Base-by-base conservation (phyloP, 2,329 filamentous ascomycete genomes). In the Cercospora citrullina region DNA sequence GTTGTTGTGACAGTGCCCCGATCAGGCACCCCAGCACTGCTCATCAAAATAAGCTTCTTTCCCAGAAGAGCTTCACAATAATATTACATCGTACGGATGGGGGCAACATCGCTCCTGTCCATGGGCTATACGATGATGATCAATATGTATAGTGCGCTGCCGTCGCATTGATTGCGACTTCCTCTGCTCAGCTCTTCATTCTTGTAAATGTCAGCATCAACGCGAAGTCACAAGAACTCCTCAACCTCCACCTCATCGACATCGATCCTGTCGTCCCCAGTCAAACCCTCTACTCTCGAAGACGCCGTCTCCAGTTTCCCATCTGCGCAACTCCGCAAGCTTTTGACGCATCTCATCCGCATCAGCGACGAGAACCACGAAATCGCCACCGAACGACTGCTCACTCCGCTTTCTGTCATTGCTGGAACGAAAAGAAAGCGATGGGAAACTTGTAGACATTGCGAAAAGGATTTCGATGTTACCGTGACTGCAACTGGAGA, bases 381-480 rank as follows among this genome's bases (percentile, higher is more conserved):
- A 21, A 65, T 65, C 9, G 55, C 63, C n/a, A 10, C 55, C 1
- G 28, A 60, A 18, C 48, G n/a, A 6, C 39, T 65, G 0, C 39
- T 65, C 6, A 48, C 63, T 3, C 58, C 63, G 0, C 30, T 62
- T 4, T 62, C 63, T 0, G 21, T 28, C n/a, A n/a, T 51, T 1
- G 42, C 57, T 14, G 57, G 57, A 42, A 51, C 58, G 7, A 65
- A 65, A 18, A 36, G 63, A 65, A 61, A 65, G 16, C 33, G 36
- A 18, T 65, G 39, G 18, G 63, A 60, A 4, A 23, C 31, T 5
- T 61, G 57, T 26, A 33, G 23, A 51, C 6, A 55, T 14, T 61
- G 42, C 16, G 23, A 36, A 2, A 51, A 39, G 1, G 42, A 60
- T n/a, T 65, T 60, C 30, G 36, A 65, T 7, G 57, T 65, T 6